Percentiles rank a stretch among this genome's conserved stretches.
Conservation (phyloP, 768 basidiomycete genomes). For the Russula olivacea region DNA sequence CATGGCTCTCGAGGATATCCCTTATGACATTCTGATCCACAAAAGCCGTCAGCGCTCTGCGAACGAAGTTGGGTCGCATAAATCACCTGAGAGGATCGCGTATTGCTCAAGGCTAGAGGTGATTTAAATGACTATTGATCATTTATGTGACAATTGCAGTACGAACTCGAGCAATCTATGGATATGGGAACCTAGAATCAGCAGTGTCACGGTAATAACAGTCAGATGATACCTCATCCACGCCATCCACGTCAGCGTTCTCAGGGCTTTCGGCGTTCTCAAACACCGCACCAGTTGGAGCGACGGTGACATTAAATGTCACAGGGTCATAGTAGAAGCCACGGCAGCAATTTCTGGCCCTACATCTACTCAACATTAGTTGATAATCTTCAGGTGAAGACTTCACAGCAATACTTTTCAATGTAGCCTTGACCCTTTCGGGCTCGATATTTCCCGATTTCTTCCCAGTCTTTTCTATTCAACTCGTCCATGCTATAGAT, state of each 20-base stretch:
- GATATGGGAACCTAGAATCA: neutral
- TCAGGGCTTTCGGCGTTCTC: neutral
- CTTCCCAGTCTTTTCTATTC: conserved; percentile 15
- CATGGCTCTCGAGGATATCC: conserved; percentile 18
- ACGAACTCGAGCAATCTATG: conserved; percentile 17
- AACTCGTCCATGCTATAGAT: conserved; percentile 13
- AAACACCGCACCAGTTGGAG: neutral
- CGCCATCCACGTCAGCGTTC: neutral
- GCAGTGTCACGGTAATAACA: neutral
- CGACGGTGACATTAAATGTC: neutral
- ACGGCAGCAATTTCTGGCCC: neutral
- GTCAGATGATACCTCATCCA: conserved; percentile 15
- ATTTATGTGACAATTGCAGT: neutral
- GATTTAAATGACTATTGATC: neutral
- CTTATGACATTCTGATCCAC: conserved; percentile 4
- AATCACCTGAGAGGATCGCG: conserved; percentile 12
- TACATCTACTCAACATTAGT: conserved; percentile 16
- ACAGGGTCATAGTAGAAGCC: conserved; percentile 6
- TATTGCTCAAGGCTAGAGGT: conserved; percentile 18
- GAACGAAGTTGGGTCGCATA: neutral
- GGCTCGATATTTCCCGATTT: conserved; percentile 8
- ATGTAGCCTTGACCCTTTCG: conserved; percentile 3
- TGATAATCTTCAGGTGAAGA: neutral
- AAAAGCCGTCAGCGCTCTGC: neutral
- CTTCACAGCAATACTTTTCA: neutral